A percentile compares a stretch with the other conserved stretches of the same genome.
Conservation (phyloP, 2,329 filamentous ascomycete species). For the Didymella glomerata region DNA sequence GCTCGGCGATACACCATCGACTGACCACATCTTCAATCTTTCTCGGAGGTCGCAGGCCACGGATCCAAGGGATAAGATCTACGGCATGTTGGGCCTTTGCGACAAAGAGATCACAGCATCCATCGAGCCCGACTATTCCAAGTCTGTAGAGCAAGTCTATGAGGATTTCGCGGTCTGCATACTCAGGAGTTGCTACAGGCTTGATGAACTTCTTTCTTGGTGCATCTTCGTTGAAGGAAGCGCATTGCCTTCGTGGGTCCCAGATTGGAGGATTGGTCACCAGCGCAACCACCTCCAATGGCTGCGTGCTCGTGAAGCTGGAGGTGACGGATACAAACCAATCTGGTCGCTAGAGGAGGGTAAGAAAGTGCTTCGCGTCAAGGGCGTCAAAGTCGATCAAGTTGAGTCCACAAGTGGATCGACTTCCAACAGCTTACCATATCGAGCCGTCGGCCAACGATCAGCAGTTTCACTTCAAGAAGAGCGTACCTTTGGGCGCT, state of each 20-base stretch:
- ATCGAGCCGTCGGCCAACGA: too few species aligned
- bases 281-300: neutral
- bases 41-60: neutral
- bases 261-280: neutral
- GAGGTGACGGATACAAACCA: too few species aligned
- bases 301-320: neutral
- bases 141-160: neutral
- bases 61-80: neutral
- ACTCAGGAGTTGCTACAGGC: neutral
- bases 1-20: too few species aligned
- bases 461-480: too few species aligned
- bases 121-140: neutral
- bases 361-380: too few species aligned
- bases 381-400: too few species aligned
- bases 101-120: too few species aligned
- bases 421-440: too few species aligned
- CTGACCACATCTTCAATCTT: neutral
- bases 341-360: too few species aligned
- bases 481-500: too few species aligned
- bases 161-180: neutral
- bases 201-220: neutral
- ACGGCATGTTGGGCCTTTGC: neutral
- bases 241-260: neutral
- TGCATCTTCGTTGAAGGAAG: neutral
- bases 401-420: too few species aligned